Base-by-base conservation (phyloP, 805 yeast species). In the Barnettozyma botsteinii region DNA sequence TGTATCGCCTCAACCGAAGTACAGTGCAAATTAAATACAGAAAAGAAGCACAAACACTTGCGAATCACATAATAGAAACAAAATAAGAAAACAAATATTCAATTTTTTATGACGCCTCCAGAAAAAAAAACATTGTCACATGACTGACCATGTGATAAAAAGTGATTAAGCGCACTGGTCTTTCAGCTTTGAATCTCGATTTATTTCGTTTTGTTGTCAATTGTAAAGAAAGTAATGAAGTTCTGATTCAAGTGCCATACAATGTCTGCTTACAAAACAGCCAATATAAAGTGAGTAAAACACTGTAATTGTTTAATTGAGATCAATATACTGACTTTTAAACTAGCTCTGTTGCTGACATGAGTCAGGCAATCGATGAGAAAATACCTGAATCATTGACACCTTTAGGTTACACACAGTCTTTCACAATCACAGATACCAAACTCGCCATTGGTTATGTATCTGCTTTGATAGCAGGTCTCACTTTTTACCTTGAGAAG, bases 401-500 rank as follows among this genome's bases (percentile, higher is more conserved):
- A 13, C 26, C 31, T 26, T 18, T 72, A 23, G 76, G 75, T 4
- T 72, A 62, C 50, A 59, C 57, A 7, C 69, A 72, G 46, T 61
- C 69, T 10, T 69, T 69, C 44, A 42, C 47, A 7, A 48, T 72
- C 11, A 54, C 48, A 21, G 84, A 77, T 53, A 52, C 65, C 14
- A 75, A 72, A 52, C 56, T 77, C 33, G 72, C 66, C 6, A 57
- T 77, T 37, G 82, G 82, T 2, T 67, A 70, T 42, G 46, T 66
- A 15, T 70, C 75, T 23, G 80, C 72, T 7, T 55, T 60, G 2
- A 57, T 74, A 14, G 76, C 80, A 9, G 82, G 65, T 4, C 50
- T 57, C 3, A 67, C 79, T 36, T 77, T 66, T 50, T 55, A 61
- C 17, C 48, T 73, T 31, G 84, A 77, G 48, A 76, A 75, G 58